Base-by-base conservation (phyloP, 2,329 filamentous ascomycete genomes). In the Rhynchosporium graminicola region DNA sequence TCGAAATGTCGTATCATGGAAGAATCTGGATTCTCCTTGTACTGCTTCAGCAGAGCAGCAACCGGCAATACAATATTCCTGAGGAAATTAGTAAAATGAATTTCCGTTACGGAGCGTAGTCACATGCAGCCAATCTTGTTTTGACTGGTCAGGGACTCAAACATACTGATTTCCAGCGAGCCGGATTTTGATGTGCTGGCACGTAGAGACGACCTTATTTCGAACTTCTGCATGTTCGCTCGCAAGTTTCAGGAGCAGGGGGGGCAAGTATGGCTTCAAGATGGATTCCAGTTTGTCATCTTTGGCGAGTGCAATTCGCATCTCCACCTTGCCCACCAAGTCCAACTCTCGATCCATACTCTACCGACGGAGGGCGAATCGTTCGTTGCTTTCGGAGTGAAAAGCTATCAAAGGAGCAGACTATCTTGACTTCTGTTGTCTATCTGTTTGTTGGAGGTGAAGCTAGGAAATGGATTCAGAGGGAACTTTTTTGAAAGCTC, bases 1-100 rank as follows among this genome's bases (percentile, higher is more conserved):
- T 98, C 93, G 69, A 97, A 90, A 73, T 96, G 91, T 66, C 91
- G 88, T 67, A 99, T 86, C 43, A 97, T 81, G 0, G 87, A 80
- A 12, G 87, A 88, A 45, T 86, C 81, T 43, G 85, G 69, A 56
- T 75, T 86, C 28, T 90, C 85, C 75, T 96, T 96, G 81, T 96
- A 97, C 75, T 98, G 95, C 69, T 92, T 88, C 60, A 98, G 76
- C 20, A 99, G 81, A 15, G 87, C 86, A n/a, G 86, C 83, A 12
- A 98, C 92, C 0, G 95, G 95, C 5, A 99, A 80, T 59, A 93
- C 82, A 67, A 97, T 74, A 42, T 55, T 83, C 83, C 65, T 65
- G 26, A 20, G 59, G 64, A 57, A 29, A 51, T 68, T 48, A 65
- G 54, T 50, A 43, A 54, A 31, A 20, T 47, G 29, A 47, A 20